These are phyloP conservation scores for Hyparrhenia diplandra DNA, from an alignment of 176 grass and related monocot genomes.

Conservation along the genomic window DNA sequence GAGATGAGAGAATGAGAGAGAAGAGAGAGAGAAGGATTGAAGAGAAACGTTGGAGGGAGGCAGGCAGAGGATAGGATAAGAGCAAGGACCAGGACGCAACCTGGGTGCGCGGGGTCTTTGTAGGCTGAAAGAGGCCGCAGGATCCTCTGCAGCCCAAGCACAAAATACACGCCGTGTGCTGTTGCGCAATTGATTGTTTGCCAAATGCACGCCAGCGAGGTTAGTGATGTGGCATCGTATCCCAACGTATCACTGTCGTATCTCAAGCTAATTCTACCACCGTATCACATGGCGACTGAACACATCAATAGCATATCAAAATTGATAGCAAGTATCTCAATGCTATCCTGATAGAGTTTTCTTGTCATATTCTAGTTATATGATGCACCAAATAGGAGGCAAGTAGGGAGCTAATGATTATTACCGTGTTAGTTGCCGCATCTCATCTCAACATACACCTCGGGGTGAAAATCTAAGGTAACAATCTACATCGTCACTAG, in stretches of 20 bases:
- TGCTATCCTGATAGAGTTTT: background rate
- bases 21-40: background rate
- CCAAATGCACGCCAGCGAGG: background rate
- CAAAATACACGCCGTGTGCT: background rate
- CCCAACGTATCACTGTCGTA: background rate
- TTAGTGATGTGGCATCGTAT: background rate
- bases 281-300: background rate
- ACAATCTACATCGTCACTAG: no score
- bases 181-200: background rate
- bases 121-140: conserved; percentile 16
- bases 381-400: no score
- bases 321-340: background rate
- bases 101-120: conserved; percentile 38
- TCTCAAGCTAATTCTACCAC: background rate
- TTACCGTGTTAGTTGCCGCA: background rate
- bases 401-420: background rate
- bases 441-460: background rate
- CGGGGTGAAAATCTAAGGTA: background rate
- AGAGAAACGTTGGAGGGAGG: no score
- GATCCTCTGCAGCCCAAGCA: conserved; percentile 20
- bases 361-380: background rate
- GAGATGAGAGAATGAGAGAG: background rate
- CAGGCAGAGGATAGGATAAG: conserved; percentile 36
- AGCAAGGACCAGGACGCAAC: conserved; percentile 20
- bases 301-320: background rate